Evolutionary conservation across 441 rosid species (phyloP), one percentile per base, ranked within the genome.

Genomic region (Francoa sonchifolia): DNA sequence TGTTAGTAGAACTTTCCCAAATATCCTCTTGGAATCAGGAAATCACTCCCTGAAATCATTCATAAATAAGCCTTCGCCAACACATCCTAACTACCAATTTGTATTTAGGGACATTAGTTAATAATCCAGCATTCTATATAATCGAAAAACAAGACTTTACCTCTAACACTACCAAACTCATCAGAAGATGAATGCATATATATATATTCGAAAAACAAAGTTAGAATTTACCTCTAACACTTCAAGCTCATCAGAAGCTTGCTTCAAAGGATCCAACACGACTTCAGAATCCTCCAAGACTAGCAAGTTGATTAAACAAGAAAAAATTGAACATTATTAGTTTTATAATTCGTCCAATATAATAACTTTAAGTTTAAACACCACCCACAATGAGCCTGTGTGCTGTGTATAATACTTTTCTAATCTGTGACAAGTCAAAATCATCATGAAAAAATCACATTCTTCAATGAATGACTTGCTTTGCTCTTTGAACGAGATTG

Each of bases 151-250:
- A 28, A 28, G 11, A 11, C n/a, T 3, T 28, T 10, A 8, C 32
- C n/a, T 28, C n/a, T 28, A 28, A 28, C 32, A 28, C n/a, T n/a
- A n/a, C n/a, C n/a, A n/a, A n/a, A n/a, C n/a, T n/a, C n/a, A n/a
- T n/a, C n/a, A n/a, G n/a, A n/a, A n/a, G n/a, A n/a, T n/a, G n/a
- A n/a, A n/a, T n/a, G n/a, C n/a, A n/a, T n/a, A n/a, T n/a, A n/a
- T n/a, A n/a, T n/a, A n/a, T n/a, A n/a, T n/a, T n/a, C n/a, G n/a
- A n/a, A n/a, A n/a, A n/a, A n/a, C n/a, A n/a, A n/a, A n/a, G n/a
- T n/a, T n/a, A n/a, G n/a, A n/a, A n/a, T n/a, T n/a, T 67, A 82
- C 96, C 93, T 83, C 95, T 63, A 86, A 55, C 27, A 71, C 61
- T 62, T 74, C 65, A 54, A 86, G 77, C 53, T 82, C 95, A 37